These are phyloP conservation scores for Nannizzia gypsea DNA, from an alignment of 2,329 filamentous ascomycete genomes.

Conservation along the genomic window DNA sequence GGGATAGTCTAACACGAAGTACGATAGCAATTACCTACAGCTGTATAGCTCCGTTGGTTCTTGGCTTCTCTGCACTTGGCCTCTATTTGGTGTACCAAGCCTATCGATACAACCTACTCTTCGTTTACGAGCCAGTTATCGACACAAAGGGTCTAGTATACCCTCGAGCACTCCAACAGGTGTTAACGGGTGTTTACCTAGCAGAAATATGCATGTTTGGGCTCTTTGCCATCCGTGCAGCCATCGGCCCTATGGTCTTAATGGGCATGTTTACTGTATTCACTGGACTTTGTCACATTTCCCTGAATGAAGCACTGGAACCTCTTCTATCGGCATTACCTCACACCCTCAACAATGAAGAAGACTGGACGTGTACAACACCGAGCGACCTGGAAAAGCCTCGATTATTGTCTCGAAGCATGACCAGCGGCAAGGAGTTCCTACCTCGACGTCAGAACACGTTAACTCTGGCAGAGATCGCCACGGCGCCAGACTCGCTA, in stretches of 20 bases:
- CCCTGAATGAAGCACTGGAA: conserved; percentile 34
- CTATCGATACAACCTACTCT: conserved; percentile 83
- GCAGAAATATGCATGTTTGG: conserved; percentile 75
- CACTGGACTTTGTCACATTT: conserved; percentile 60
- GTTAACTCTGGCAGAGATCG: not conserved
- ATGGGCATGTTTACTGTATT: conserved; percentile 66
- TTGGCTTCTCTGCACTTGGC: conserved; percentile 68
- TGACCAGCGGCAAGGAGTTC: conserved; percentile 3
- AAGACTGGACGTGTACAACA: conserved; percentile 5
- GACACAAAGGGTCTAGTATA: conserved; percentile 87
- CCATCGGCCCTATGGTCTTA: conserved; percentile 57
- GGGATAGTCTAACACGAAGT: not conserved
- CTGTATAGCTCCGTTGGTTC: conserved; percentile 72
- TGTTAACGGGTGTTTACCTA: conserved; percentile 73
- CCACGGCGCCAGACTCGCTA: not conserved
- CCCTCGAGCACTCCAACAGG: conserved; percentile 70
- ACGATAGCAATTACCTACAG: conserved; percentile 65
- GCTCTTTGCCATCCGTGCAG: conserved; percentile 58
- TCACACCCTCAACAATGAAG: conserved; percentile 47
- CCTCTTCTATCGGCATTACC: conserved; percentile 55
- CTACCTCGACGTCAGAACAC: conserved; percentile 1
- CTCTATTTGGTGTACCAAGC: conserved; percentile 72
- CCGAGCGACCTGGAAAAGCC: not conserved
- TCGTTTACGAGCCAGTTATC: conserved; percentile 66
- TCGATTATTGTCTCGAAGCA: not conserved